Conservation (phyloP, 192 early-diverging fungal genomes). For the Coemansia sp. region DNA sequence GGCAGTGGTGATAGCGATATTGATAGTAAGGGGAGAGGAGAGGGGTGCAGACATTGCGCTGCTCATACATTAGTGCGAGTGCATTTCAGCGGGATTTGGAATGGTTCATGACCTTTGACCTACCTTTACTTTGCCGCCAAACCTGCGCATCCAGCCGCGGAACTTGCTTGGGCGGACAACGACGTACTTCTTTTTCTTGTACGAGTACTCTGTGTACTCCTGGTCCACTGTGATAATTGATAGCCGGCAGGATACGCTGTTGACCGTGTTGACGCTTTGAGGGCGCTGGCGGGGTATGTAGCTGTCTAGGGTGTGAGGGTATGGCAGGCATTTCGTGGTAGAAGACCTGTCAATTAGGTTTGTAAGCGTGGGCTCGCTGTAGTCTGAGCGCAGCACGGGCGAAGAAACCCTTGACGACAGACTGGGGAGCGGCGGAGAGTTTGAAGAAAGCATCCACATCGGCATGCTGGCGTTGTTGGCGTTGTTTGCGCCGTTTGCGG, state of each 20-base stretch:
- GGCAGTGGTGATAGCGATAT: no score
- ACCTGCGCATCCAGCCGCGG: conserved; percentile 43
- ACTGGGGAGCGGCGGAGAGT: conserved; percentile 6
- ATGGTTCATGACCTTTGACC: conserved; percentile 1
- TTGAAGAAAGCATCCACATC: conserved; percentile 2
- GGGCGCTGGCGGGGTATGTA: conserved; percentile 38
- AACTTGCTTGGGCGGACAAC: conserved; percentile 40
- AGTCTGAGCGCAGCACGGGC: conserved; percentile 25
- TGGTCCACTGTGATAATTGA: conserved; percentile 41
- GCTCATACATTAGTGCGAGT: no score
- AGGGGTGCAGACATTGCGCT: no score
- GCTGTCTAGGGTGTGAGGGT: conserved; percentile 43
- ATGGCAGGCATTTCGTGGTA: conserved; percentile 26
- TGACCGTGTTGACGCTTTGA: conserved; percentile 19
- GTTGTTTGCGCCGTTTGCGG: background rate
- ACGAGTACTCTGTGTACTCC: conserved; percentile 46
- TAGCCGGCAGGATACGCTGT: conserved; percentile 36
- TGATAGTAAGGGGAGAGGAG: no score
- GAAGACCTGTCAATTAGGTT: conserved; percentile 17
- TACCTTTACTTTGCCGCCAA: conserved; percentile 50
- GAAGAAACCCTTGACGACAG: conserved; percentile 6
- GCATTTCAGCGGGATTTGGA: no score
- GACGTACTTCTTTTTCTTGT: conserved; percentile 35
- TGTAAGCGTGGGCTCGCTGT: conserved; percentile 27
- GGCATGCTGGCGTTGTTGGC: background rate